Conservation (phyloP, 768 basidiomycete species). For the Termitomyces titanicus region DNA sequence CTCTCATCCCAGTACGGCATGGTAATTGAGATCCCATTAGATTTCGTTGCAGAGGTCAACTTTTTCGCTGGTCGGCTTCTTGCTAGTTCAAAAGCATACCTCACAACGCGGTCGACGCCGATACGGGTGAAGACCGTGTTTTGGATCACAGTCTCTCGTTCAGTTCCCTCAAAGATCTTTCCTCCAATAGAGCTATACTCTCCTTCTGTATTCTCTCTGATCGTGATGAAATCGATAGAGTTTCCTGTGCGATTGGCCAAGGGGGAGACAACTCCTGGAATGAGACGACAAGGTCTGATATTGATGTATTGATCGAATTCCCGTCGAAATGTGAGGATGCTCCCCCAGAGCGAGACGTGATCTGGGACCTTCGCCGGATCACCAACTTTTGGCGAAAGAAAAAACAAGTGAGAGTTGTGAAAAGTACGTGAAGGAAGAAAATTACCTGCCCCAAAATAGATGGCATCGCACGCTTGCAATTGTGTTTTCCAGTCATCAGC, state of each 20-base stretch:
- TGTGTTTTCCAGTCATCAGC: conserved; percentile 38
- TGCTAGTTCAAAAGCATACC: conserved; percentile 52
- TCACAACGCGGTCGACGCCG: conserved; percentile 45
- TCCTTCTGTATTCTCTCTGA: conserved; percentile 56
- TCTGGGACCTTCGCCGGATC: conserved; percentile 48
- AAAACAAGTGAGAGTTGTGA: conserved; percentile 3
- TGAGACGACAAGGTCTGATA: conserved; percentile 44
- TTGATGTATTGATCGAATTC: conserved; percentile 51
- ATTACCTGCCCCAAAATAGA: conserved; percentile 45
- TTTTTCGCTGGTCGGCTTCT: conserved; percentile 43
- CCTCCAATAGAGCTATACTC: conserved; percentile 51
- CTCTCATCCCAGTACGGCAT: conserved; percentile 49
- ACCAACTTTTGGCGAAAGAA: conserved; percentile 30
- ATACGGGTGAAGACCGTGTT: conserved; percentile 47
- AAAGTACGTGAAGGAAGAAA: neutral
- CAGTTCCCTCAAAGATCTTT: conserved; percentile 36
- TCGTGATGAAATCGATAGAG: conserved; percentile 49
- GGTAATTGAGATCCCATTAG: conserved; percentile 44
- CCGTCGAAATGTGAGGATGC: conserved; percentile 46
- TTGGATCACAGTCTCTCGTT: conserved; percentile 38
- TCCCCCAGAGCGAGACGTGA: conserved; percentile 55
- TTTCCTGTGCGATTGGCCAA: conserved; percentile 38
- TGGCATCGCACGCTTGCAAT: conserved; percentile 39
- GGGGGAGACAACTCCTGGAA: conserved; percentile 44
- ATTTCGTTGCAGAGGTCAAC: conserved; percentile 52